Evolutionary conservation across 2,329 filamentous ascomycete species (phyloP).

Genomic region (Colletotrichum camelliae): DNA sequence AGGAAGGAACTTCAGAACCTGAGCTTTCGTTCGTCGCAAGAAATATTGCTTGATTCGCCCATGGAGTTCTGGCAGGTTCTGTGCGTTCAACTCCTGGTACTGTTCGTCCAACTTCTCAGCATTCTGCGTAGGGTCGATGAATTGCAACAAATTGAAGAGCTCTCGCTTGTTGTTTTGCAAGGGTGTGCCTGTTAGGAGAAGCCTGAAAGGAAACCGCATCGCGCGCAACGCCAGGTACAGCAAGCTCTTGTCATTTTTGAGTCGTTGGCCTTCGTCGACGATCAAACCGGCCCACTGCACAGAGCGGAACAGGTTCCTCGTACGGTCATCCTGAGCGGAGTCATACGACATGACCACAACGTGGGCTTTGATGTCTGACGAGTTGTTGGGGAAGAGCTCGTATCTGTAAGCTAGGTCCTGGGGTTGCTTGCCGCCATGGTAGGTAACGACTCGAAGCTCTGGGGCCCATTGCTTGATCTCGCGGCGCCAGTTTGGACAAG

Average conservation of each 20-base stretch:
- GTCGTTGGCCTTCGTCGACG: constrained; percentile 91
- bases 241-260: constrained; percentile 90
- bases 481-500: constrained; percentile 95
- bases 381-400: constrained; percentile 78
- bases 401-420: constrained; percentile 80
- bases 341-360: constrained; percentile 96
- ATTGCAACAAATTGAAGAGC: constrained; percentile 95
- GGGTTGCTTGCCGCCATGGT: constrained; percentile 79
- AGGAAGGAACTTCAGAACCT: constrained; percentile 89
- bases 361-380: constrained; percentile 79
- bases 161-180: constrained; percentile 95
- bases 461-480: constrained; percentile 96
- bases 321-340: constrained; percentile 76
- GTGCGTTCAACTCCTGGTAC: constrained; percentile 79
- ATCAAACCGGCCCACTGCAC: constrained; percentile 88
- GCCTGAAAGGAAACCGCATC: constrained; percentile 80
- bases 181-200: constrained; percentile 89
- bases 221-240: constrained; percentile 77
- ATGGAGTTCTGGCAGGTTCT: constrained; percentile 83
- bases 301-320: constrained; percentile 67
- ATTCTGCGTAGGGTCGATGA: constrained; percentile 76
- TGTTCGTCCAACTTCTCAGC: constrained; percentile 77
- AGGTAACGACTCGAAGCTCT: constrained; percentile 85
- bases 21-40: constrained; percentile 80
- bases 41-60: constrained; percentile 79